Evolutionary conservation across 2,329 filamentous ascomycete species (phyloP).

Genomic region (Penicillium olsonii): DNA sequence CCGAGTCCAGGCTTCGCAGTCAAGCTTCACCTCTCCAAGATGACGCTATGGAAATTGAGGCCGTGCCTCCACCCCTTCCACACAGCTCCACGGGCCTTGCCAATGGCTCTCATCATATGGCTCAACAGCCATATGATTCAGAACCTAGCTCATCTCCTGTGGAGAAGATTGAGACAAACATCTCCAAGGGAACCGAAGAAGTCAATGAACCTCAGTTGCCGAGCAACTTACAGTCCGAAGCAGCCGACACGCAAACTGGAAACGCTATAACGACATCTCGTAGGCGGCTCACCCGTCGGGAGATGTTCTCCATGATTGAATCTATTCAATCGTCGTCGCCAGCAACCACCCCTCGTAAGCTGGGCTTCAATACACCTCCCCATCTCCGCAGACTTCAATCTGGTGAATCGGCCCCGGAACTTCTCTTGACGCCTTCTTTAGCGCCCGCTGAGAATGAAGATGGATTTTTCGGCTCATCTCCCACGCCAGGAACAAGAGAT

Average conservation of each 20-base stretch:
- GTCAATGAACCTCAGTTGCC: conserved; percentile 31
- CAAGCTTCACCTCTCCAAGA: background rate
- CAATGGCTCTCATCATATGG: background rate
- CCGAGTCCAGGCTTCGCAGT: conserved; percentile 54
- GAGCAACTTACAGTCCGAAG: conserved; percentile 44
- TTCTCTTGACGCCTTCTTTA: conserved; percentile 47
- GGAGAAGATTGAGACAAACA: conserved; percentile 16
- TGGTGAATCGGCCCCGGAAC: conserved; percentile 26
- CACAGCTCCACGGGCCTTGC: conserved; percentile 14
- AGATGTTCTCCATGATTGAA: conserved; percentile 67
- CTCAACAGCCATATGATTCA: conserved; percentile 3
- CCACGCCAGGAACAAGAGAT: conserved; percentile 49
- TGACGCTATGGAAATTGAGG: background rate
- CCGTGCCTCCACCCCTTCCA: conserved; percentile 6
- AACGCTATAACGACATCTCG: conserved; percentile 65
- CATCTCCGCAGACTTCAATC: conserved; percentile 30
- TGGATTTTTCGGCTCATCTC: conserved; percentile 54
- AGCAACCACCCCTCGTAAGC: conserved; percentile 27
- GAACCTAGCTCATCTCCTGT: conserved; percentile 34
- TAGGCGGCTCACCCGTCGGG: conserved; percentile 69
- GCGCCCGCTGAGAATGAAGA: conserved; percentile 44
- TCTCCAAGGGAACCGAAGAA: conserved; percentile 25
- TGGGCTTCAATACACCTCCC: conserved; percentile 32
- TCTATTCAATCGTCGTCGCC: conserved; percentile 59
- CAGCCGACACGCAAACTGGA: conserved; percentile 63